Evolutionary conservation across 2,329 filamentous ascomycete species (phyloP), one percentile per base, ranked within the genome.

Genomic region (Curvularia lunata): DNA sequence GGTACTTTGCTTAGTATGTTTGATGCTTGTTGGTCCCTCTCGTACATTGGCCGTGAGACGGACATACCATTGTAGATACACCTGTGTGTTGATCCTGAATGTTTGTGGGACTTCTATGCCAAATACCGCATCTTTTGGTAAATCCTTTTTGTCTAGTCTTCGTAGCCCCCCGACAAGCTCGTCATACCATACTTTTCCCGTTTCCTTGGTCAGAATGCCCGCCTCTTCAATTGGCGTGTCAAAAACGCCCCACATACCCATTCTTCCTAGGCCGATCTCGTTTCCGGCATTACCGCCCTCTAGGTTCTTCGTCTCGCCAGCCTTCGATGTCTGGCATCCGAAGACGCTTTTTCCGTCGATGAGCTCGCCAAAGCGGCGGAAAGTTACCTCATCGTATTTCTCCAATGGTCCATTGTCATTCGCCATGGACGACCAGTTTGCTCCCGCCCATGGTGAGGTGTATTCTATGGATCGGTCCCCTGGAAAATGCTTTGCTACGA

Each of bases 401-500:
- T 76, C 72, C 0, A 75, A 53, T 0, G 56, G 65, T 0, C 73
- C 74, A 40, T 74, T 74, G 58, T 76, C 74, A 27, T 69, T 59
- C n/a, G 73, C 71, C 60, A 75, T 69, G 1, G 89, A 91, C 58
- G 89, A 75, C 73, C 88, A 89, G 71, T 95, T 94, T 61, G 91
- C 92, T 13, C 92, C 92, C 3, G 92, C 92, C 90, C 91, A 96
- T 0, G 91, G 92, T 5, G 91, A 96, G 0, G 91, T 88, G 75
- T 97, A 97, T 81, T 96, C 90, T 65, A 93, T 89, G 65, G 94
- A 90, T 76, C 94, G 95, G 79, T 97, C 93, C 34, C 93, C 93
- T 0, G 93, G 93, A 89, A 97, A 95, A 75, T 96, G 90, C 72
- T 94, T 96, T 5, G 91, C 89, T 30, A 92, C 81, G 34, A 96